Evolutionary conservation across 75 land plant species (phyloP).

Genomic region (Picea glauca): DNA sequence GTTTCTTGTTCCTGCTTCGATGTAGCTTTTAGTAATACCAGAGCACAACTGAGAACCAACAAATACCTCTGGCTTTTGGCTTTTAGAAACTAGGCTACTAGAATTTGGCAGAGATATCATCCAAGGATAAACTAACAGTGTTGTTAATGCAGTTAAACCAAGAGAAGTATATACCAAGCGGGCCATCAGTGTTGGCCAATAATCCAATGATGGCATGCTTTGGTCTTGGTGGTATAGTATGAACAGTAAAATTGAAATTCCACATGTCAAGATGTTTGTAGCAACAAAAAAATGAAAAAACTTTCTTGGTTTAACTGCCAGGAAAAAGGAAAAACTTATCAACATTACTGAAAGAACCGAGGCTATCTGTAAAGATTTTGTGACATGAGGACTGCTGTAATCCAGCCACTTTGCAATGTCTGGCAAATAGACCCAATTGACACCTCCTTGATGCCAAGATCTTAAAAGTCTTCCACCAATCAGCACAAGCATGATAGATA

Average conservation of each 20-base stretch:
- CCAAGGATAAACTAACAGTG: constrained; percentile 55
- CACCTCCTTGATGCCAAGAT: constrained; percentile 97
- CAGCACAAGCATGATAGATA: constrained; percentile 34
- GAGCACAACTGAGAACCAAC: not conserved
- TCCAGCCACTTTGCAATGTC: constrained; percentile 85
- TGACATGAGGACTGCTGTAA: constrained; percentile 19
- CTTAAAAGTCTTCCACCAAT: constrained; percentile 68
- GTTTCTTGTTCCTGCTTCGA: constrained; percentile 18
- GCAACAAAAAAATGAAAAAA: constrained; percentile 19
- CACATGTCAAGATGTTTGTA: constrained; percentile 20
- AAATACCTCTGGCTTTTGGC: not conserved
- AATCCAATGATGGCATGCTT: constrained; percentile 16
- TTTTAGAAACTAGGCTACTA: not conserved
- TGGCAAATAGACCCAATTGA: constrained; percentile 81
- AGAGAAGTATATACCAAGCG: constrained; percentile 44
- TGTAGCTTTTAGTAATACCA: not conserved
- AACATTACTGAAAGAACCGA: constrained; percentile 33
- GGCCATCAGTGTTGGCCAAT: constrained; percentile 34
- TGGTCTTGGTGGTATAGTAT: constrained; percentile 19
- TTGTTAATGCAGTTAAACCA: constrained; percentile 26
- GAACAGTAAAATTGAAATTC: constrained; percentile 41
- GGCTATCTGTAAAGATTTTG: constrained; percentile 31
- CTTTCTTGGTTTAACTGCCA: constrained; percentile 14
- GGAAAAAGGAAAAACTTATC: constrained; percentile 25
- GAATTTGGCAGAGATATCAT: constrained; percentile 19